These are phyloP conservation scores for Lupinus albus DNA, from an alignment of 306 rosid genomes.

Conservation along the genomic window DNA sequence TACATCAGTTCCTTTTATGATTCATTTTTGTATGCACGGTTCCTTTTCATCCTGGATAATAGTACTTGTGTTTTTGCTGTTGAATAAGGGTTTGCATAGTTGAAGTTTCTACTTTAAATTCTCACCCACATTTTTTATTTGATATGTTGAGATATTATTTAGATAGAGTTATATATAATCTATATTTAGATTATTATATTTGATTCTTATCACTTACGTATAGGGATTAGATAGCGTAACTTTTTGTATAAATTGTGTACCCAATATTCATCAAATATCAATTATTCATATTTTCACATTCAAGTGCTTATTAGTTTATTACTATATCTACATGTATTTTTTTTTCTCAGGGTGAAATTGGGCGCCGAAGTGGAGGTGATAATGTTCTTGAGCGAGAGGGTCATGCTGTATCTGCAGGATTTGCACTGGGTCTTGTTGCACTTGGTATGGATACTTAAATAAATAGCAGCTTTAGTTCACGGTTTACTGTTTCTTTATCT, in stretches of 20 bases:
- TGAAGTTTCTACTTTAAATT: conserved; percentile 33
- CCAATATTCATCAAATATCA: too few relatives aligned
- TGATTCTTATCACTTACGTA: too few relatives aligned
- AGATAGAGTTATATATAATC: too few relatives aligned
- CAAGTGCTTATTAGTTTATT: conserved; percentile 10
- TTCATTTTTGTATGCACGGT: too few relatives aligned
- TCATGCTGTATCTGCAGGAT: conserved; percentile 97
- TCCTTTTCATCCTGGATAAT: neutral
- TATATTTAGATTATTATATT: too few relatives aligned
- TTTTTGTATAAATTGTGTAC: too few relatives aligned
- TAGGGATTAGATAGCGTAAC: too few relatives aligned
- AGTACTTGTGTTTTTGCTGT: conserved; percentile 22
- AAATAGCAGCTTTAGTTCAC: conserved; percentile 27
- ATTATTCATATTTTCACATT: too few relatives aligned
- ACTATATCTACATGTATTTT: conserved; percentile 9
- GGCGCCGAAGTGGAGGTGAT: conserved; percentile 94
- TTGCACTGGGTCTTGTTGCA: conserved; percentile 92
- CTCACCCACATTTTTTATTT: conserved; percentile 21
- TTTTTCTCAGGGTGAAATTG: conserved; percentile 77
- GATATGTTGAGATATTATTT: neutral
- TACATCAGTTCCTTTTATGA: conserved; percentile 8
- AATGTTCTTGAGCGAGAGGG: conserved; percentile 99
- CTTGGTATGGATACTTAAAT: conserved; percentile 60
- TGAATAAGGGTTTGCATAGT: conserved; percentile 25
- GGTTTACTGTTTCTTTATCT: conserved; percentile 42